A percentile compares a stretch with the other conserved stretches of the same genome.
phyloP scores from a whole-genome alignment of 768 basidiomycete genomes.

The Solioccasus polychromus region DNA sequence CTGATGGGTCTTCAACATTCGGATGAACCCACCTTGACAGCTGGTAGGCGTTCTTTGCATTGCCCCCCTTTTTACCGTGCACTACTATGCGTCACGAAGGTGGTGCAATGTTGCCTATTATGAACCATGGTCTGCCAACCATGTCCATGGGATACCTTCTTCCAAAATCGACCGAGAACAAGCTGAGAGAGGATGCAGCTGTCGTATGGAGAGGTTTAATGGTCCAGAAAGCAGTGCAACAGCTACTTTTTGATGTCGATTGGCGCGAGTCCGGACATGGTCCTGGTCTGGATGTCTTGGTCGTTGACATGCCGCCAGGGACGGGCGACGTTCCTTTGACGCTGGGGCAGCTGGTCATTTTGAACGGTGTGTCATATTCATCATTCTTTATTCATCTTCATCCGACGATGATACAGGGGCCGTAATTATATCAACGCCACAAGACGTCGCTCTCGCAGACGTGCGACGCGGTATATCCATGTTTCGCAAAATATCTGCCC shows the following conservation, averaged over 20 bases:
- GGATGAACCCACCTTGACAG: conserved; percentile 76
- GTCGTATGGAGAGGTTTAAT: conserved; percentile 96
- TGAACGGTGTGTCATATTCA: conserved; percentile 63
- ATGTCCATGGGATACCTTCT: conserved; percentile 99
- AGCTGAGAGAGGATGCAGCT: conserved; percentile 64
- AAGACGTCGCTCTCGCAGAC: conserved; percentile 89
- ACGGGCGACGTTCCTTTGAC: conserved; percentile 96
- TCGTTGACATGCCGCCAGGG: conserved; percentile 95
- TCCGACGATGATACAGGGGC: conserved; percentile 53
- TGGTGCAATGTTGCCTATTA: conserved; percentile 77
- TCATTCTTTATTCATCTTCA: not conserved
- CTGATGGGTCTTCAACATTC: conserved; percentile 82
- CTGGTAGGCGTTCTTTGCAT: conserved; percentile 42
- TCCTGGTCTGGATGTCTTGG: conserved; percentile 73
- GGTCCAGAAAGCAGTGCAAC: conserved; percentile 98
- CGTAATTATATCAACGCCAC: conserved; percentile 93
- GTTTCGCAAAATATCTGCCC: conserved; percentile 85
- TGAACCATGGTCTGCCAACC: conserved; percentile 85
- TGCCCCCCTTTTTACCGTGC: not conserved
- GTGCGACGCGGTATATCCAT: conserved; percentile 91
- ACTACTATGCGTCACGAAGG: conserved; percentile 35
- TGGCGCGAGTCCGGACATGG: conserved; percentile 51
- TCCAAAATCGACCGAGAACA: conserved; percentile 47
- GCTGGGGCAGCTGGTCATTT: conserved; percentile 79
- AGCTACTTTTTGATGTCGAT: conserved; percentile 93